phyloP scores from a whole-genome alignment of 306 rosid species.

The Adenanthera pavonina region DNA sequence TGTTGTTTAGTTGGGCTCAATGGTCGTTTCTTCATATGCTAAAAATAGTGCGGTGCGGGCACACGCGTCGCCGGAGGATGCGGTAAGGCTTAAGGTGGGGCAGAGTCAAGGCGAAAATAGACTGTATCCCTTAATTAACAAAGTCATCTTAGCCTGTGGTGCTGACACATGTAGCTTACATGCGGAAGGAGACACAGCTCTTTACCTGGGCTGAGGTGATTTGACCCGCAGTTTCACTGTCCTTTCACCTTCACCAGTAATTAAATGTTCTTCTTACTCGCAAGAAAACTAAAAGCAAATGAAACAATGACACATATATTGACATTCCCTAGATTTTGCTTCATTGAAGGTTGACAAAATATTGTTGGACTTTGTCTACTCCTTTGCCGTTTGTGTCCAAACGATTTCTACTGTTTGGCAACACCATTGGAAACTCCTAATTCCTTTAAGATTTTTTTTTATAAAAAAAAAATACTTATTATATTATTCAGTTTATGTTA shows the following conservation, averaged over 20 bases:
- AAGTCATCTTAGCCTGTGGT: constrained; percentile 27
- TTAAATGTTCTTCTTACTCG: neutral
- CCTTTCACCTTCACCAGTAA: neutral
- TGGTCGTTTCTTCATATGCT: neutral
- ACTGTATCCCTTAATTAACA: neutral
- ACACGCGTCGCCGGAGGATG: constrained; percentile 47
- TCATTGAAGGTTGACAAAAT: constrained; percentile 19
- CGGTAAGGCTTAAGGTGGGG: constrained; percentile 39
- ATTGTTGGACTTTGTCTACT: neutral
- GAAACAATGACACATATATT: neutral
- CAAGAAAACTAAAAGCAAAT: neutral
- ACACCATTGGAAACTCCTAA: no score
- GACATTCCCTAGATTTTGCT: constrained; percentile 2
- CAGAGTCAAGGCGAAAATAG: constrained; percentile 41
- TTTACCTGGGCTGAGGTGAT: neutral
- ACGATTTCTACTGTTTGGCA: neutral
- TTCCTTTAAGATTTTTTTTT: no score
- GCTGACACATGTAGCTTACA: constrained; percentile 37
- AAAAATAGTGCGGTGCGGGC: constrained; percentile 9
- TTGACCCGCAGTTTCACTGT: neutral
- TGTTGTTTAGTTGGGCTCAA: neutral
- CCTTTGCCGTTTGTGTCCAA: neutral
- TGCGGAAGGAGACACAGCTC: constrained; percentile 28
- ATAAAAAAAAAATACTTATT: no score
- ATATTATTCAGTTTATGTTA: no score